phyloP scores from a whole-genome alignment of 2,329 filamentous ascomycete species.

The Paraphoma sp. region DNA sequence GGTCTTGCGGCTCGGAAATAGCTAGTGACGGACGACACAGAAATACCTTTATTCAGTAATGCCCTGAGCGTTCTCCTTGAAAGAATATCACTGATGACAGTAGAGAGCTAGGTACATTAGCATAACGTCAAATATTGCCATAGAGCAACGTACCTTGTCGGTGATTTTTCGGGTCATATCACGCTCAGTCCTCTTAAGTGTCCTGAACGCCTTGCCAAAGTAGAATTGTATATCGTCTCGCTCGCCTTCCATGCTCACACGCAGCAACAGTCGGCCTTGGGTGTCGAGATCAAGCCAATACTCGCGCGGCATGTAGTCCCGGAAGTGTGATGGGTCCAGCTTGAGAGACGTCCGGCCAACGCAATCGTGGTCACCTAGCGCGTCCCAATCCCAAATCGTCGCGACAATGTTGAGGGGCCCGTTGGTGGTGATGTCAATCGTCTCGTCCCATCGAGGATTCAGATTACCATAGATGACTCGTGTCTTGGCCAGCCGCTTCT shows the following conservation, averaged over 20 bases:
- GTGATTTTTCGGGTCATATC: slow-evolving; percentile 99
- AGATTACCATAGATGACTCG: slow-evolving; percentile 88
- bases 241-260: slow-evolving; percentile 98
- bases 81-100: slow-evolving; percentile 89
- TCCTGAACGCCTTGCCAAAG: slow-evolving; percentile 95
- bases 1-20: slow-evolving; percentile 61
- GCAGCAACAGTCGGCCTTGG: slow-evolving; percentile 84
- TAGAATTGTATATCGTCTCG: slow-evolving; percentile 98
- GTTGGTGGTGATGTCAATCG: slow-evolving; percentile 92
- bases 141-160: slow-evolving; percentile 74
- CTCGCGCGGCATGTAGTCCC: slow-evolving; percentile 92
- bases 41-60: slow-evolving; percentile 75
- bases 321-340: slow-evolving; percentile 96
- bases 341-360: slow-evolving; percentile 96
- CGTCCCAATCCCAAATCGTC: slow-evolving; percentile 98
- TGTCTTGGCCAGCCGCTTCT: slow-evolving; percentile 94
- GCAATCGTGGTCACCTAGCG: slow-evolving; percentile 95
- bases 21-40: slow-evolving; percentile 75
- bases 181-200: slow-evolving; percentile 91
- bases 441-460: slow-evolving; percentile 96
- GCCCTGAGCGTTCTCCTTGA: slow-evolving; percentile 80
- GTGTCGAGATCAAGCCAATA: slow-evolving; percentile 98
- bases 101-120: slow-evolving; percentile 69
- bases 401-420: slow-evolving; percentile 93
- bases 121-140: not conserved